Base-by-base conservation (phyloP, 169 alveolate genomes). In the Plasmodium falciparum region DNA sequence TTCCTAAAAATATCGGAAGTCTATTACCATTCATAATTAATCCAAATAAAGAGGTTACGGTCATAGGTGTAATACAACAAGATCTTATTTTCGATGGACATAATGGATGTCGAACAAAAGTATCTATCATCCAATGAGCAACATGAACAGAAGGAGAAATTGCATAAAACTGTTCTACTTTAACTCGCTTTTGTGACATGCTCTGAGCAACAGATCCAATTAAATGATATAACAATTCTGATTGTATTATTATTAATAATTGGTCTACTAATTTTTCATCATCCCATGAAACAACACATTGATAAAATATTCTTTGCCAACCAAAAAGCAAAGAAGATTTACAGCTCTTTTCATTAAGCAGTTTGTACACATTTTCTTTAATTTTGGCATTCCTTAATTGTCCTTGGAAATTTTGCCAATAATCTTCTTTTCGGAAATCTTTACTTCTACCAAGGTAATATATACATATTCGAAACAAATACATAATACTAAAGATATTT, bases 121-220 rank as follows among this genome's bases (percentile, higher is more conserved):
- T 88, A 67, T 97, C 98, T 89, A 97, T 83, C 52, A 97, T 67
- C 98, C 98, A 97, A 71, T 96, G 97, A 17, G 95, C 96, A 7
- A 93, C 96, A 65, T 95, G 95, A 26, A 94, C 94, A 3, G 97
- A 93, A n/a, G 97, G 96, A 0, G 96, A 90, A 43, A 93, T 59
- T 1, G 97, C 91, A 39, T 93, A 88, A 69, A 85, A 94, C 69
- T 94, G 92, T 15, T 88, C 86, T 20, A 50, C 83, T 24, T 93
- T 92, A 12, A 88, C 92, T 67, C 75, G 74, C 9, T 88, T 67
- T 66, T 70, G 74, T 13, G 95, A 88, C 22, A 69, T 75, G 15
- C 93, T 93, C 59, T 95, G 97, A 22, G 90, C 94, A 11, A 95
- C 91, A 15, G 97, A 95, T 1, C 97, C 97, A 29, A 94, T 61